Conservation (phyloP, 306 rosid species). For the Castanospermum australe region DNA sequence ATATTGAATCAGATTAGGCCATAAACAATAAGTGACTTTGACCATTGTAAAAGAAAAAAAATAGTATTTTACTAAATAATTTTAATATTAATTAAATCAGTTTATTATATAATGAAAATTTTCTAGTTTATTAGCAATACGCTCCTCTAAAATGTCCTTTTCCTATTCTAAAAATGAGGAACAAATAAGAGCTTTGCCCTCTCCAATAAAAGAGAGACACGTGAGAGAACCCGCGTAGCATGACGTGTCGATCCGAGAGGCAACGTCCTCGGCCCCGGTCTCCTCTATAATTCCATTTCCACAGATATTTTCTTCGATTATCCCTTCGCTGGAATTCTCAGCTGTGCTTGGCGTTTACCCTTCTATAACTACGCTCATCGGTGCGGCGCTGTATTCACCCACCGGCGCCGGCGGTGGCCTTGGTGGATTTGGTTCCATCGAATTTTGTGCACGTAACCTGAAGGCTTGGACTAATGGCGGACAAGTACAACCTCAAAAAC, state of each 20-base stretch:
- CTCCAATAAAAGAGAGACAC: slow-evolving; percentile 30
- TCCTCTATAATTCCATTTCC: not conserved
- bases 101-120: too few species aligned
- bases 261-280: not conserved
- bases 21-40: too few species aligned
- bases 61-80: too few species aligned
- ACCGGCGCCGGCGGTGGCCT: not conserved
- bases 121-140: too few species aligned
- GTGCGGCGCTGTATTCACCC: not conserved
- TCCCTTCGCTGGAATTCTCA: not conserved
- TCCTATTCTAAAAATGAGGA: too few species aligned
- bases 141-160: too few species aligned
- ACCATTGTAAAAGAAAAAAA: too few species aligned
- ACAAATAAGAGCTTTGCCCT: not conserved
- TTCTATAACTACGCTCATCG: too few species aligned
- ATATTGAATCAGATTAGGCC: too few species aligned
- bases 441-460: not conserved
- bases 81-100: too few species aligned
- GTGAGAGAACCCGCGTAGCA: not conserved
- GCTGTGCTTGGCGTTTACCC: not conserved
- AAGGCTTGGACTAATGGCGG: slow-evolving; percentile 61
- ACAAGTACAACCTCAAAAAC: slow-evolving; percentile 83
- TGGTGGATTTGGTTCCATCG: not conserved
- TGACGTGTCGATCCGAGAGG: slow-evolving; percentile 38
- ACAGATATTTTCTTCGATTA: not conserved